phyloP scores from a whole-genome alignment of 2,329 filamentous ascomycete genomes.

The Bipolaris sorokiniana region DNA sequence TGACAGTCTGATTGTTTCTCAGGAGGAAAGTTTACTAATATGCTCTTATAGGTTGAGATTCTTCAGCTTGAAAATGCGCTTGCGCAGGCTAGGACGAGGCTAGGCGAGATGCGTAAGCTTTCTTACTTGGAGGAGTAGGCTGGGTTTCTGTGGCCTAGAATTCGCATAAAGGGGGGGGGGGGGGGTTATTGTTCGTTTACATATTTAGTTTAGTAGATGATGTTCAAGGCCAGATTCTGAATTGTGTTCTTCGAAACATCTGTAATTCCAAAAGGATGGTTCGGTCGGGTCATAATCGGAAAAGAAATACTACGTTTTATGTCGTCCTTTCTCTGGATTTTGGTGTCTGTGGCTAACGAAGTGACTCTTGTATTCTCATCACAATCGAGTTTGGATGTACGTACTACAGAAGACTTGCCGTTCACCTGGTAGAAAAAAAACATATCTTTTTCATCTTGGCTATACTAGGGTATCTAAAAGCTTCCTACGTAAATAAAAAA shows the following conservation, averaged over 20 bases:
- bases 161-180: background rate
- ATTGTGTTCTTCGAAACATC: background rate
- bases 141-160: background rate
- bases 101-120: conserved; percentile 98
- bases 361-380: too few species aligned
- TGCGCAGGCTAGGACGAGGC: conserved; percentile 74
- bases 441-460: too few species aligned
- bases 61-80: conserved; percentile 91
- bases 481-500: too few species aligned
- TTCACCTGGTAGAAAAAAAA: too few species aligned
- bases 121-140: conserved; percentile 67
- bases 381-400: too few species aligned
- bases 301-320: background rate
- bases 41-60: conserved; percentile 79
- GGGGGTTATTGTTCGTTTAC: conserved; percentile 1
- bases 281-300: background rate
- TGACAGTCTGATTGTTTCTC: conserved; percentile 25
- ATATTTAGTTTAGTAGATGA: background rate
- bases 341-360: too few species aligned
- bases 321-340: too few species aligned
- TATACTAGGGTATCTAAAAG: too few species aligned
- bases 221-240: background rate
- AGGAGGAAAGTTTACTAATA: conserved; percentile 20
- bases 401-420: too few species aligned
- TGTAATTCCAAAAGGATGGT: background rate